Conservation (phyloP, 805 yeast genomes). For the Blastobotrys attinorum region DNA sequence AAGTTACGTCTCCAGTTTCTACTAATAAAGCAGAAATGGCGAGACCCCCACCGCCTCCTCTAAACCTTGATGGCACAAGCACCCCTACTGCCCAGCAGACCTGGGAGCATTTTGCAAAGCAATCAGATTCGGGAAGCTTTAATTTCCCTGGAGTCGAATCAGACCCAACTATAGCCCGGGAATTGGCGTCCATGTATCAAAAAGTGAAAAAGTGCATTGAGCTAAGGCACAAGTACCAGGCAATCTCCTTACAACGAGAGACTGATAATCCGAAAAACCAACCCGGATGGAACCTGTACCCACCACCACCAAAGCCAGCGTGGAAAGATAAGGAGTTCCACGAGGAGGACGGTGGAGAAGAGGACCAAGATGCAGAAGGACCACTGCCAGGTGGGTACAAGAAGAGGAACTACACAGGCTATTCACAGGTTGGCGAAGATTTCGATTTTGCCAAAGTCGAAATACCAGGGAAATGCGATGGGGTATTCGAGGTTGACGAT, state of each 20-base stretch:
- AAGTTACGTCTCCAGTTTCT: constrained; percentile 8
- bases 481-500: constrained; percentile 41
- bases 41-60: constrained; percentile 14
- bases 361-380: not conserved
- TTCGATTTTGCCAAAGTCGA: constrained; percentile 52
- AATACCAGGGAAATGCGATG: constrained; percentile 45
- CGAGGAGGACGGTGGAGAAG: constrained; percentile 23
- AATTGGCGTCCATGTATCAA: constrained; percentile 29
- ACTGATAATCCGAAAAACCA: constrained; percentile 78
- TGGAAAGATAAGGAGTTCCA: constrained; percentile 56
- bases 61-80: constrained; percentile 3
- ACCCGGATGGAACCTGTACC: constrained; percentile 72
- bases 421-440: constrained; percentile 34
- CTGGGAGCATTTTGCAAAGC: constrained; percentile 9
- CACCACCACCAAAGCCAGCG: constrained; percentile 89
- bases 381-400: not conserved
- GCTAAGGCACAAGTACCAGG: constrained; percentile 68
- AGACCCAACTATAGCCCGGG: constrained; percentile 27
- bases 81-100: not conserved
- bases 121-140: constrained; percentile 23
- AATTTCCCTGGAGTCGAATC: constrained; percentile 17
- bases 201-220: constrained; percentile 48
- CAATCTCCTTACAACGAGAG: constrained; percentile 62
- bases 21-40: constrained; percentile 12
- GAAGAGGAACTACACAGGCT: not conserved